Percentiles rank a stretch among this genome's conserved stretches.
These are phyloP conservation scores for Candida buenavistaensis DNA, from an alignment of 1,139 yeast genomes.

Conservation along the genomic window DNA sequence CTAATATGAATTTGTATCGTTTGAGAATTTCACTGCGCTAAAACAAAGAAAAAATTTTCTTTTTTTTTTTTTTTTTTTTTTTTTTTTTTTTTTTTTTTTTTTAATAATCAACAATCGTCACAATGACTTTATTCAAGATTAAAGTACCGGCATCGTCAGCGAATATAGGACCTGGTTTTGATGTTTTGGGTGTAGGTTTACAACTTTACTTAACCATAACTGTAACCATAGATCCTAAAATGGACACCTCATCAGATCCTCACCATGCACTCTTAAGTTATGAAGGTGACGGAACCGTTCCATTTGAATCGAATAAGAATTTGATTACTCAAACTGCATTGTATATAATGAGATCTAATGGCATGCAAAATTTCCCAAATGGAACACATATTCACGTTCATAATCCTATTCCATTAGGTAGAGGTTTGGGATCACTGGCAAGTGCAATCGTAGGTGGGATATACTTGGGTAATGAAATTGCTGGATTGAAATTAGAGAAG, in stretches of 20 bases:
- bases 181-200: conserved; percentile 90
- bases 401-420: conserved; percentile 93
- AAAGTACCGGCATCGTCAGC: conserved; percentile 97
- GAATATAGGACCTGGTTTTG: conserved; percentile 97
- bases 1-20: too few relatives aligned
- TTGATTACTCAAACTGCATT: conserved; percentile 90
- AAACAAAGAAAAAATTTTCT: too few relatives aligned
- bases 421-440: conserved; percentile 98
- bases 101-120: too few relatives aligned
- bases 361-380: conserved; percentile 67
- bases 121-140: conserved; percentile 41
- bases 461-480: conserved; percentile 85
- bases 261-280: conserved; percentile 71
- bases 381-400: conserved; percentile 82
- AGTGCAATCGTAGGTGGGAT: conserved; percentile 98
- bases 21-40: too few relatives aligned
- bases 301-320: conserved; percentile 72
- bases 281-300: conserved; percentile 82
- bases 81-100: too few relatives aligned
- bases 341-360: conserved; percentile 83
- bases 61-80: too few relatives aligned
- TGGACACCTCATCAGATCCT: conserved; percentile 55
- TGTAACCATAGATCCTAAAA: conserved; percentile 60
- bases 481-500: conserved; percentile 68
- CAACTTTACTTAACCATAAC: conserved; percentile 67